phyloP scores from a whole-genome alignment of 306 rosid genomes.

The Cicer yamashitae region DNA sequence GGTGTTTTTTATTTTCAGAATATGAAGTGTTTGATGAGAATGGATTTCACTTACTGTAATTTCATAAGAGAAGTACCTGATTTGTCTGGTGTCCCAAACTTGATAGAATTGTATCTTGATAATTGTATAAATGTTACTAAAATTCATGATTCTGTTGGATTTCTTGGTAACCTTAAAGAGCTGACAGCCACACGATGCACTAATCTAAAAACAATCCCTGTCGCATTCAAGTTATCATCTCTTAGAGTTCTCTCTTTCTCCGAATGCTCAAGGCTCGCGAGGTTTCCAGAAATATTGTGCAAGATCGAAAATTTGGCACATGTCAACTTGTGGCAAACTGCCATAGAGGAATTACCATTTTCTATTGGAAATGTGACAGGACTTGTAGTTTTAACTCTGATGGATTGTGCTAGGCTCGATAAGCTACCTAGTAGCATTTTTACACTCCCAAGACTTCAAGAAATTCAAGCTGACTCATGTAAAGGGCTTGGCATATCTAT shows the following conservation, averaged over 20 bases:
- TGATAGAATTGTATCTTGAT: neutral
- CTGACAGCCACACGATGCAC: slow-evolving; percentile 15
- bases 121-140: slow-evolving; percentile 8
- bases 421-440: slow-evolving; percentile 14
- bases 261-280: neutral
- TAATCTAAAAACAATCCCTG: neutral
- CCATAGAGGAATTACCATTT: slow-evolving; percentile 14
- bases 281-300: slow-evolving; percentile 7
- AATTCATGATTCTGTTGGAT: slow-evolving; percentile 8
- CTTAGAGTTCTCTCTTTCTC: slow-evolving; percentile 9
- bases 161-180: neutral
- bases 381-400: slow-evolving; percentile 19
- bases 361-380: slow-evolving; percentile 19
- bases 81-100: neutral
- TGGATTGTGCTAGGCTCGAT: slow-evolving; percentile 2
- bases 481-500: neutral
- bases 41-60: neutral
- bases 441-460: slow-evolving; percentile 1
- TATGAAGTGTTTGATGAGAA: neutral
- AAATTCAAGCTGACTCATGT: slow-evolving; percentile 17
- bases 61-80: neutral
- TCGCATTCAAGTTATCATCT: neutral
- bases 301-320: neutral
- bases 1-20: slow-evolving; percentile 3
- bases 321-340: slow-evolving; percentile 15